phyloP scores from a whole-genome alignment of 805 yeast species.

The Saturnispora halmiae region DNA sequence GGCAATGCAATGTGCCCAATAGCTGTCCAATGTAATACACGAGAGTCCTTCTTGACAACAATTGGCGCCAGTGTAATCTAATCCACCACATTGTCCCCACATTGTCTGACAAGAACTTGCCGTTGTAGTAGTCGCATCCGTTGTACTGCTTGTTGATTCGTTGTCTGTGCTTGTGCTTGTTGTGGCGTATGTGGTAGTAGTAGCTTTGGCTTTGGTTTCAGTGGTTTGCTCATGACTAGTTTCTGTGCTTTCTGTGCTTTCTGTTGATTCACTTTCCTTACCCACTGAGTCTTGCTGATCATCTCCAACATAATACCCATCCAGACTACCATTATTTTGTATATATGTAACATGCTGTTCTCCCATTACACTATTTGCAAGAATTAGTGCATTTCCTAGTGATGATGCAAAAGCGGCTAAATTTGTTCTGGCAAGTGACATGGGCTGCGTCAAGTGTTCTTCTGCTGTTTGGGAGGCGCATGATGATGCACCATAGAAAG shows the following conservation, averaged over 20 bases:
- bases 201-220: background rate
- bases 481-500: no score
- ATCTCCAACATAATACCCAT: slow-evolving; percentile 6
- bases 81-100: slow-evolving; percentile 27
- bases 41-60: slow-evolving; percentile 22
- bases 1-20: slow-evolving; percentile 26
- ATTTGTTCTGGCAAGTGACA: background rate
- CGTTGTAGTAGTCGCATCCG: slow-evolving; percentile 2
- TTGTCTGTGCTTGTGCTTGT: background rate
- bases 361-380: background rate
- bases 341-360: slow-evolving; percentile 1
- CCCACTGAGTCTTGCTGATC: background rate
- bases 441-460: no score
- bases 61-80: slow-evolving; percentile 20
- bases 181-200: no score
- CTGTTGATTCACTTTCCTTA: no score
- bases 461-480: no score
- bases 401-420: background rate
- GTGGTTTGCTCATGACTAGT: slow-evolving; percentile 1
- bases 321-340: slow-evolving; percentile 9
- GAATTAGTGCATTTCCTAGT: background rate
- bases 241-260: no score
- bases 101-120: slow-evolving; percentile 20
- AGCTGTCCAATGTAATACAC: slow-evolving; percentile 21
- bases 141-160: slow-evolving; percentile 1